Conservation (phyloP, 805 yeast genomes). For the Lipomyces orientalis region DNA sequence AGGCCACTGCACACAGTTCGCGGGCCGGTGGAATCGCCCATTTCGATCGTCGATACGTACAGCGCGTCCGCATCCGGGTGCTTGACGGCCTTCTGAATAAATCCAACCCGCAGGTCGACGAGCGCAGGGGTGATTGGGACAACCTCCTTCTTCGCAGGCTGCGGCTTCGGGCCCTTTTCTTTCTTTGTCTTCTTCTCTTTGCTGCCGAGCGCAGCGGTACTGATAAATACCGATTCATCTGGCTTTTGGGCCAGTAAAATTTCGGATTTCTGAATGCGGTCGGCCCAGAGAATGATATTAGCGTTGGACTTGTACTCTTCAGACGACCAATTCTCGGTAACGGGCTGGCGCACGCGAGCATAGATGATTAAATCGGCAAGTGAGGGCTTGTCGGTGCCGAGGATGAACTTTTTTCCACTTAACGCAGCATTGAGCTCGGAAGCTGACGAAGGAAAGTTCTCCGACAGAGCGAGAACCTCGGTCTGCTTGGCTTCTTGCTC, state of each 20-base stretch:
- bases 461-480: constrained; percentile 80
- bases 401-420: constrained; percentile 70
- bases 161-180: constrained; percentile 56
- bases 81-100: constrained; percentile 92
- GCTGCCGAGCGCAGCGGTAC: constrained; percentile 38
- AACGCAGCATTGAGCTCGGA: constrained; percentile 68
- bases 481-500: constrained; percentile 70
- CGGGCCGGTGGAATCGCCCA: constrained; percentile 97
- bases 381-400: constrained; percentile 66
- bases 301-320: constrained; percentile 68
- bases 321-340: constrained; percentile 61
- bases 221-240: constrained; percentile 45
- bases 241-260: constrained; percentile 53
- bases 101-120: constrained; percentile 94
- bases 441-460: constrained; percentile 61
- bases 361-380: constrained; percentile 75
- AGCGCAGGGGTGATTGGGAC: constrained; percentile 78
- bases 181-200: constrained; percentile 53
- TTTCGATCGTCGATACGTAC: constrained; percentile 93
- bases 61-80: constrained; percentile 98
- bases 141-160: constrained; percentile 53
- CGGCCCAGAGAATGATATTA: constrained; percentile 93
- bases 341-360: constrained; percentile 62
- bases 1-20: constrained; percentile 98
- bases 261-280: constrained; percentile 73